Evolutionary conservation across 805 yeast genomes (phyloP).

Genomic region (Priceomyces melissophilus): DNA sequence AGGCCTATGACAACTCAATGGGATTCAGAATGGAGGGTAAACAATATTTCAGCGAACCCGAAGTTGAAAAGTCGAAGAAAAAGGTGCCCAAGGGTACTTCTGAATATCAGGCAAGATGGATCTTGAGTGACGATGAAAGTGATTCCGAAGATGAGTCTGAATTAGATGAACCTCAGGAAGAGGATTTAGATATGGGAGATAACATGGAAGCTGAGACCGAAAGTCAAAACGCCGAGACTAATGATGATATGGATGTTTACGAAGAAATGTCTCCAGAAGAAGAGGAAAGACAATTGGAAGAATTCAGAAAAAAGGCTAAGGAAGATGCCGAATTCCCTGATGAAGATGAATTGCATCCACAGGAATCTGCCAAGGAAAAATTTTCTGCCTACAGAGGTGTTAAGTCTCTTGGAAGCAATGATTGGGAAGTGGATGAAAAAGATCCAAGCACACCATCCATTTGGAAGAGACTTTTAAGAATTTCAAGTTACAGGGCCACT

Average conservation of each 20-base stretch:
- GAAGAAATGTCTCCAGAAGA: slow-evolving; percentile 78
- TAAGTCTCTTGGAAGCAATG: slow-evolving; percentile 71
- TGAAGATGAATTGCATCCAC: slow-evolving; percentile 82
- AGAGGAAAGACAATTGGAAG: slow-evolving; percentile 71
- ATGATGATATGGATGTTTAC: slow-evolving; percentile 52
- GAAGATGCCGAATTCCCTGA: slow-evolving; percentile 95
- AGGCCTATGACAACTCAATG: slow-evolving; percentile 23
- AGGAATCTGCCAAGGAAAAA: slow-evolving; percentile 70
- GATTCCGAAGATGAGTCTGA: slow-evolving; percentile 36
- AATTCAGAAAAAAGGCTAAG: slow-evolving; percentile 63
- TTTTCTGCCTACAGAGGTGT: slow-evolving; percentile 81
- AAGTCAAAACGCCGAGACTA: slow-evolving; percentile 43
- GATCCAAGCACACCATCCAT: slow-evolving; percentile 74
- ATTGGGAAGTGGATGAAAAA: slow-evolving; percentile 84
- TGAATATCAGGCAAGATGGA: slow-evolving; percentile 75
- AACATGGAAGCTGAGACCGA: slow-evolving; percentile 18
- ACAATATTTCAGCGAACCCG: slow-evolving; percentile 38
- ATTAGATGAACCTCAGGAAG: slow-evolving; percentile 11
- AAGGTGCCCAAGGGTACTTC: slow-evolving; percentile 69
- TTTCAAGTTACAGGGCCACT: slow-evolving; percentile 74
- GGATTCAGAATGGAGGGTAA: slow-evolving; percentile 61
- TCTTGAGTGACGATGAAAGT: slow-evolving; percentile 52
- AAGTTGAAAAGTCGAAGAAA: slow-evolving; percentile 22
- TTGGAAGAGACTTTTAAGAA: slow-evolving; percentile 72
- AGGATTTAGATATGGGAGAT: slow-evolving; percentile 16